Conservation (phyloP, 768 basidiomycete genomes). For the Russula virescens region DNA sequence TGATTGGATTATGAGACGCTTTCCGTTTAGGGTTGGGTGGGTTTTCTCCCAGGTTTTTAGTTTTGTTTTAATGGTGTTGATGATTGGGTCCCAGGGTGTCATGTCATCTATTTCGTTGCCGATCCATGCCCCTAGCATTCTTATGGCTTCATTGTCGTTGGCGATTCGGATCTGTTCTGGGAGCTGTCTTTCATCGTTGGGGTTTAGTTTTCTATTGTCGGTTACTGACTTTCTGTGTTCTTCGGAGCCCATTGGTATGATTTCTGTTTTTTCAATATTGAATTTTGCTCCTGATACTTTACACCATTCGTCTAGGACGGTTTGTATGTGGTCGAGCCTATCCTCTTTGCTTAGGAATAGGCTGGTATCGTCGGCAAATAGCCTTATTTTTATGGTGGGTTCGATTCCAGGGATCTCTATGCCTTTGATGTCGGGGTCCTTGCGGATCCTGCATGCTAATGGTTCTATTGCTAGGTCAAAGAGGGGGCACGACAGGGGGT, state of each 20-base stretch:
- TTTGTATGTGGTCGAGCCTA: constrained; percentile 25
- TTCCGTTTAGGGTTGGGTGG: background rate
- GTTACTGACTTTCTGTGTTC: constrained; percentile 10
- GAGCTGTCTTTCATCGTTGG: background rate
- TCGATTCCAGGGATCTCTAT: background rate
- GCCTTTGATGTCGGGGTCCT: background rate
- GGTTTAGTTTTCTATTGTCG: background rate
- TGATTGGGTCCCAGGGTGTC: background rate
- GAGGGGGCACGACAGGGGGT: background rate
- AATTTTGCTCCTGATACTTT: constrained; percentile 38
- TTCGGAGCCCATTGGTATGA: constrained; percentile 33
- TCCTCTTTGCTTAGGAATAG: constrained; percentile 31
- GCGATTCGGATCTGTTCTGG: background rate
- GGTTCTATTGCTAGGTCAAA: background rate
- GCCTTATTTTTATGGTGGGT: background rate
- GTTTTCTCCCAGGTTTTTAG: background rate
- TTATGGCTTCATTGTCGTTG: background rate
- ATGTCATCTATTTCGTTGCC: background rate
- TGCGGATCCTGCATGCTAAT: background rate
- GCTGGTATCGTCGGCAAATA: constrained; percentile 3
- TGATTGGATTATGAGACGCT: background rate
- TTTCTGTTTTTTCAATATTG: constrained; percentile 37
- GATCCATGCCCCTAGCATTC: background rate
- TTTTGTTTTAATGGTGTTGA: background rate
- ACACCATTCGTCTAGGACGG: constrained; percentile 38